Conservation (phyloP, 495 filamentous ascomycete species). For the Achaetomiella virescens region DNA sequence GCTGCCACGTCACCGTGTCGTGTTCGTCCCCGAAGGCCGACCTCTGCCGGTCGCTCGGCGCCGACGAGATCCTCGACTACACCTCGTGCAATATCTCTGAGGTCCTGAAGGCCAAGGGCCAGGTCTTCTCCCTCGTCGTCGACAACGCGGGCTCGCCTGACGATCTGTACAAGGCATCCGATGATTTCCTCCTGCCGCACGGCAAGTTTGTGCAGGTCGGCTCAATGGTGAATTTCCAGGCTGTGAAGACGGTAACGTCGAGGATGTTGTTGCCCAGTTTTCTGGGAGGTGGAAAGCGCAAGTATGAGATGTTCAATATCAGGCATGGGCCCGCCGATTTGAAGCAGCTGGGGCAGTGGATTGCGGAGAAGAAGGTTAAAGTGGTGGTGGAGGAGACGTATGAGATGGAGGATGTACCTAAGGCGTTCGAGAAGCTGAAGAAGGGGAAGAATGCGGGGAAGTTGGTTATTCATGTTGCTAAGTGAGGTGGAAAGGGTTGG, state of each 20-base stretch:
- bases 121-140: slow-evolving; percentile 50
- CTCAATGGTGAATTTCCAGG: slow-evolving; percentile 12
- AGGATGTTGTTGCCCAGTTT: slow-evolving; percentile 45
- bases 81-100: slow-evolving; percentile 45
- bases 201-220: slow-evolving; percentile 57
- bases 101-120: slow-evolving; percentile 42
- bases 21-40: slow-evolving; percentile 56
- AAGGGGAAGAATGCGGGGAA: slow-evolving; percentile 55
- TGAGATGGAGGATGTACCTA: slow-evolving; percentile 49
- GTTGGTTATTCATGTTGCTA: slow-evolving; percentile 52
- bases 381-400: slow-evolving; percentile 51
- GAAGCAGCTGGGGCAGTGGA: slow-evolving; percentile 24
- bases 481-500: not conserved
- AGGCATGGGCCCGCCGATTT: slow-evolving; percentile 36
- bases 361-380: slow-evolving; percentile 53
- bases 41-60: slow-evolving; percentile 53
- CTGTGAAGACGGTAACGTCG: slow-evolving; percentile 20
- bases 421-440: slow-evolving; percentile 53
- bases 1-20: slow-evolving; percentile 54
- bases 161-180: slow-evolving; percentile 49
- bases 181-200: slow-evolving; percentile 48
- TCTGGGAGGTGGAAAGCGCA: slow-evolving; percentile 60
- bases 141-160: slow-evolving; percentile 54
- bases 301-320: slow-evolving; percentile 40
- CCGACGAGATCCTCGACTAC: slow-evolving; percentile 67